phyloP scores from a whole-genome alignment of 371 early-diverging fungal species.

The Haplosporangium sp. region DNA sequence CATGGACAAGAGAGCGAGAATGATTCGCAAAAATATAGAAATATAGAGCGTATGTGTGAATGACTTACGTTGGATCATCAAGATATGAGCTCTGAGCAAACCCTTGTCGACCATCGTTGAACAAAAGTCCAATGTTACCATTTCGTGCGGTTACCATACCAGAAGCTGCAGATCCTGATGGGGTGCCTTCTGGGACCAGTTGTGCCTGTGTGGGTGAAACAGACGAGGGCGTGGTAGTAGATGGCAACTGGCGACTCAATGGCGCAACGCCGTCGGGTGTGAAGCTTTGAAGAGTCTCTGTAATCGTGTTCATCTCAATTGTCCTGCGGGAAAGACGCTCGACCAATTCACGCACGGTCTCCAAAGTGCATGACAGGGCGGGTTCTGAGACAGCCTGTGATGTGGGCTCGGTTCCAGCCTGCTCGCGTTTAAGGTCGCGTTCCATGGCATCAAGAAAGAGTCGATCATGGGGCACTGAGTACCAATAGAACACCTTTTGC shows the following conservation, averaged over 20 bases:
- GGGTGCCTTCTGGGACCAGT: slow-evolving; percentile 37
- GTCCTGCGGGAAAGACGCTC: slow-evolving; percentile 63
- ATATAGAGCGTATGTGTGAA: not conserved
- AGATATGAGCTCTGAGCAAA: slow-evolving; percentile 54
- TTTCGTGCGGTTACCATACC: slow-evolving; percentile 46
- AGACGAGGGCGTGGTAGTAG: slow-evolving; percentile 25
- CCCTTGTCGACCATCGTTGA: slow-evolving; percentile 58
- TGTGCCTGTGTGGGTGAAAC: slow-evolving; percentile 49
- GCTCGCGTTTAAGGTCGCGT: slow-evolving; percentile 97
- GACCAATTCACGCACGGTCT: slow-evolving; percentile 72
- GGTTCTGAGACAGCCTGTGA: slow-evolving; percentile 75
- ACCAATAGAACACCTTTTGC: slow-evolving; percentile 99
- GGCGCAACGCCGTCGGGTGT: slow-evolving; percentile 51
- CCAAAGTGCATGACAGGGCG: slow-evolving; percentile 68
- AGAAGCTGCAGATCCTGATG: not conserved
- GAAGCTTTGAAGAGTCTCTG: slow-evolving; percentile 53
- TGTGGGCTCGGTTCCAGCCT: slow-evolving; percentile 84
- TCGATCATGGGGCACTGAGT: slow-evolving; percentile 97
- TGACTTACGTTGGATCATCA: slow-evolving; percentile 36
- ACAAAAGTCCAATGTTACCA: slow-evolving; percentile 59
- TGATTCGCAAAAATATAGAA: not conserved
- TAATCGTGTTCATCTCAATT: slow-evolving; percentile 55
- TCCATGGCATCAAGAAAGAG: slow-evolving; percentile 98
- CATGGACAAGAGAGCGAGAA: not conserved
- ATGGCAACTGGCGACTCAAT: slow-evolving; percentile 40